Base-by-base conservation (phyloP, 257 asterid genomes). In the Fraxinus anomala region DNA sequence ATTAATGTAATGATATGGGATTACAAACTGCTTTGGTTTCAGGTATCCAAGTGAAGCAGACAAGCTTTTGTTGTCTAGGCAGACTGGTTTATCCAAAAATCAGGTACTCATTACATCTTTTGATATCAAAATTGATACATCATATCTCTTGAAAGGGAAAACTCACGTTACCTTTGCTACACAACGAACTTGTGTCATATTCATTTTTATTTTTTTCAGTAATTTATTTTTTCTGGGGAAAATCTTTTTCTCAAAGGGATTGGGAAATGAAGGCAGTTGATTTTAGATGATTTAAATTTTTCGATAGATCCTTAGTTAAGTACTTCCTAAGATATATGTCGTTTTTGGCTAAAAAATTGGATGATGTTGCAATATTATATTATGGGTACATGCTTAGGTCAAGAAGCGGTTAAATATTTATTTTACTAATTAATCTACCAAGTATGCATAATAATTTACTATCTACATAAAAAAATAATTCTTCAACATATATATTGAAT, bases 21-120 rank as follows among this genome's bases (percentile, higher is more conserved):
- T 19, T 10, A 17, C 39, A 13, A n/a, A 17, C 34, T 37, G 36
- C 34, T 54, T 65, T 39, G 59, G 66, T 68, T 33, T 47, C 91
- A 93, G 98, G 89, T 93, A 93, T 77, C 98, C 98, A 31, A 93
- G 90, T 83, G 98, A 93, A 89, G 96, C 96, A 84, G 98, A 93
- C 93, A 93, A 93, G 77, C 97, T 90, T 90, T 83, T 90, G 95
- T 88, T 93, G 93, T 92, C 98, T 47, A 77, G 98, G 56, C 98
- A 93, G 92, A 92, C 97, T 75, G 96, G 96, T 85, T 88, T 93
- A 83, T 92, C 98, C 30, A 93, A 89, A 86, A 90, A 88, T 80
- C 98, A 93, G 98, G 98, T 93, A 90, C 88, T 82, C 85, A 70
- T 37, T 74, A 13, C 83, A 61, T 66, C 81, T 78, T 80, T 79